Conservation (phyloP, 305 asterid genomes). For the Andrographis paniculata region DNA sequence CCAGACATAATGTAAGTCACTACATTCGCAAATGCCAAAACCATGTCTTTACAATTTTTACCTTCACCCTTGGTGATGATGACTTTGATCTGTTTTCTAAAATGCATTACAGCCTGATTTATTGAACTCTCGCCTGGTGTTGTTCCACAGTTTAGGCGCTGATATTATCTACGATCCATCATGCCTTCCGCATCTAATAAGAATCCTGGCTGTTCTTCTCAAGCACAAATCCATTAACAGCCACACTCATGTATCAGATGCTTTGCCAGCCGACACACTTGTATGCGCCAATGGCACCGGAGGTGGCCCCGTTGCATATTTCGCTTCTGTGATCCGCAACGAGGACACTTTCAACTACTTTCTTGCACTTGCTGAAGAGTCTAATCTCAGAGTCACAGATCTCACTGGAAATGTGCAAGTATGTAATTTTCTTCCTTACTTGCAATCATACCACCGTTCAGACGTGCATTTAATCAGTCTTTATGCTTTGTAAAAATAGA, state of each 20-base stretch:
- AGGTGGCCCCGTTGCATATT: constrained; percentile 46
- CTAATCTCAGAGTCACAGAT: constrained; percentile 49
- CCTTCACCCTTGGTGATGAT: not conserved
- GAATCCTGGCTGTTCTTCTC: constrained; percentile 50
- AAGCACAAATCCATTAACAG: constrained; percentile 16
- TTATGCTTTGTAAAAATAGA: no score
- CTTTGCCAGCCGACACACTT: constrained; percentile 13
- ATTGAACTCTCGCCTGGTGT: no score
- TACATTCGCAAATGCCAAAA: not conserved
- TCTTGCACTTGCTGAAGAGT: constrained; percentile 44
- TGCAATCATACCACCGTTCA: constrained; percentile 48
- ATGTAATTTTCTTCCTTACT: constrained; percentile 59
- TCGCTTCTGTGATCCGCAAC: constrained; percentile 80
- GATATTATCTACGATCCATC: constrained; percentile 77
- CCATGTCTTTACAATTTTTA: not conserved
- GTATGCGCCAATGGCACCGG: not conserved
- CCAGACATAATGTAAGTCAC: constrained; percentile 82
- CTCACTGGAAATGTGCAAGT: constrained; percentile 39
- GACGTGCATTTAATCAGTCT: not conserved
- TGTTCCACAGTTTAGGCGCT: constrained; percentile 65
- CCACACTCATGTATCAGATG: no score
- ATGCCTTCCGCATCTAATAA: constrained; percentile 77
- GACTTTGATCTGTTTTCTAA: not conserved
- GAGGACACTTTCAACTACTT: constrained; percentile 58
- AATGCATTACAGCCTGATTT: not conserved